Evolutionary conservation across 1,284 basidiomycete genomes (phyloP).

Genomic region (Dichomitus squalens): DNA sequence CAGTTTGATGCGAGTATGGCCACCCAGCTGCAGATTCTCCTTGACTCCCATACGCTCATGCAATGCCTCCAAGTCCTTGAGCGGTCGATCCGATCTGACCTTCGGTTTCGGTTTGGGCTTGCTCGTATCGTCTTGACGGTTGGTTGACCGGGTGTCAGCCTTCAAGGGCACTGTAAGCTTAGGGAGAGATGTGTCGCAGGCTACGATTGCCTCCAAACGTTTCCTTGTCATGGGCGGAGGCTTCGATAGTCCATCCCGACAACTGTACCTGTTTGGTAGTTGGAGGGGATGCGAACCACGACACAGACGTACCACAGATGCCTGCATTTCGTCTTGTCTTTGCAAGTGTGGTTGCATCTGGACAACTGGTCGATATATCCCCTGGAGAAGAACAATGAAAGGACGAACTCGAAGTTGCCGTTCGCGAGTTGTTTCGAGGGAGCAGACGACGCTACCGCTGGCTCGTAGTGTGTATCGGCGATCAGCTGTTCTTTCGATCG

Average conservation of each 20-base stretch:
- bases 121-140: background rate
- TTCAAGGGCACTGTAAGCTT: background rate
- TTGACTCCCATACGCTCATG: slow-evolving; percentile 48
- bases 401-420: slow-evolving; percentile 53
- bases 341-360: slow-evolving; percentile 82
- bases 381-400: too few species aligned
- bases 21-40: slow-evolving; percentile 41
- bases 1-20: slow-evolving; percentile 51
- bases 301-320: slow-evolving; percentile 64
- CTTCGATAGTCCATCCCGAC: slow-evolving; percentile 65
- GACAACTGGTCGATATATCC: background rate
- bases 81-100: slow-evolving; percentile 32
- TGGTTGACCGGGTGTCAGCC: background rate
- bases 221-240: slow-evolving; percentile 47
- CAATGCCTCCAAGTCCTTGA: slow-evolving; percentile 47
- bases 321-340: slow-evolving; percentile 71
- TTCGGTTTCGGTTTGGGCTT: slow-evolving; percentile 25
- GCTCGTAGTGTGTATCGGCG: slow-evolving; percentile 33
- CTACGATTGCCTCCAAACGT: slow-evolving; percentile 25
- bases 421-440: slow-evolving; percentile 38
- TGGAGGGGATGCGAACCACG: background rate
- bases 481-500: background rate
- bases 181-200: slow-evolving; percentile 3
- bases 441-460: slow-evolving; percentile 21
- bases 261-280: slow-evolving; percentile 44